These are phyloP conservation scores for Penicillium sp. DNA, from an alignment of 2,329 filamentous ascomycete species.

Conservation along the genomic window DNA sequence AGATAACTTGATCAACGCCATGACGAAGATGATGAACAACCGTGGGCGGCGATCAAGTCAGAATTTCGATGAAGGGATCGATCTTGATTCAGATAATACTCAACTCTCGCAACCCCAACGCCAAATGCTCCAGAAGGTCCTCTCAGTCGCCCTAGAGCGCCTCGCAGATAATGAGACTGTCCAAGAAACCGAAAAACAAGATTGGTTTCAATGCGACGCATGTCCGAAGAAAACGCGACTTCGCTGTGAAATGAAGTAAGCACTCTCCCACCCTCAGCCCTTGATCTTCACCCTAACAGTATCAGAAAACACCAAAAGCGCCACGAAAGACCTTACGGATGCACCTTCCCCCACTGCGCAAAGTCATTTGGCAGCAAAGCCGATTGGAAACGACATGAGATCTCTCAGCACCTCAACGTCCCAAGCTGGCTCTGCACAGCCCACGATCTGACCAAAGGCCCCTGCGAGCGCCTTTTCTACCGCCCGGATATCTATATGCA, in stretches of 20 bases:
- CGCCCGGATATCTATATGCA: conserved; percentile 59
- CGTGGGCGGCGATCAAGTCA: conserved; percentile 25
- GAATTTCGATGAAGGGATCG: conserved; percentile 23
- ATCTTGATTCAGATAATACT: conserved; percentile 18
- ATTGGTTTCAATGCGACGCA: conserved; percentile 32
- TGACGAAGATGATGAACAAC: conserved; percentile 35
- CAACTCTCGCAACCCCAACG: conserved; percentile 30
- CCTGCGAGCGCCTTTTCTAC: conserved; percentile 62
- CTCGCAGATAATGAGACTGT: conserved; percentile 19
- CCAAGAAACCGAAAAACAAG: conserved; percentile 20
- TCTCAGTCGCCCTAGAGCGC: conserved; percentile 31
- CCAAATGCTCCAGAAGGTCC: conserved; percentile 35
- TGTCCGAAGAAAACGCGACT: conserved; percentile 35
- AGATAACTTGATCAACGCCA: conserved; percentile 33
- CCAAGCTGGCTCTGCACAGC: conserved; percentile 72
- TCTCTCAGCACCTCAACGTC: conserved; percentile 70
- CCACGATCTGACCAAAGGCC: conserved; percentile 23
- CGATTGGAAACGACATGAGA: conserved; percentile 92
- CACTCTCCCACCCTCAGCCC: not conserved
- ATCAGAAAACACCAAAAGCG: conserved; percentile 82
- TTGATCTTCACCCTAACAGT: not conserved
- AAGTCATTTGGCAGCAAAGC: conserved; percentile 88
- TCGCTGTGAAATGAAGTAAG: conserved; percentile 42
- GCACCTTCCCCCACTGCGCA: conserved; percentile 69
- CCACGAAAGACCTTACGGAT: conserved; percentile 78